Conservation (phyloP, 2,329 filamentous ascomycete genomes). For the Phyllachora maydis region DNA sequence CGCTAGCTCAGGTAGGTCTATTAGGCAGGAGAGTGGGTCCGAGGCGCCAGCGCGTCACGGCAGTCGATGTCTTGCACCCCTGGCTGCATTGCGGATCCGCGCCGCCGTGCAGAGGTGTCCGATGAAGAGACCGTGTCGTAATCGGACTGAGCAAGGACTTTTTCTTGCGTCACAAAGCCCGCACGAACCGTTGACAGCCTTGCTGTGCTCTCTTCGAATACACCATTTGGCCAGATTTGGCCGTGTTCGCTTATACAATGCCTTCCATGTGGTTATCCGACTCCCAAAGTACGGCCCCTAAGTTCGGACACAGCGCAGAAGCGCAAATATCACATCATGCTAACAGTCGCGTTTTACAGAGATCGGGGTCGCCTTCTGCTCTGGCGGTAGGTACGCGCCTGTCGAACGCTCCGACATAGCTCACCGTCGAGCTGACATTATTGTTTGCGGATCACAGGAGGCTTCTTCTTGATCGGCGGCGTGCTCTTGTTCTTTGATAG, state of each 20-base stretch:
- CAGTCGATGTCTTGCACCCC: too few relatives aligned
- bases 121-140: too few relatives aligned
- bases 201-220: too few relatives aligned
- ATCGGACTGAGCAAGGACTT: too few relatives aligned
- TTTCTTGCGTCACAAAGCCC: too few relatives aligned
- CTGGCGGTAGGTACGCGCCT: conserved; percentile 54
- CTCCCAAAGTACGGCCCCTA: conserved; percentile 56
- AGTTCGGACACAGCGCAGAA: conserved; percentile 3
- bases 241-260: conserved; percentile 35
- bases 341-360: conserved; percentile 32
- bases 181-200: too few relatives aligned
- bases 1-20: too few relatives aligned
- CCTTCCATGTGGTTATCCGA: conserved; percentile 93
- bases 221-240: too few relatives aligned
- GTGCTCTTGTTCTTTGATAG: conserved; percentile 96
- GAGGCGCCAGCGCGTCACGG: too few relatives aligned
- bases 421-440: conserved; percentile 1
- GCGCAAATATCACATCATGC: conserved; percentile 3
- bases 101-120: too few relatives aligned
- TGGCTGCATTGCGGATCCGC: too few relatives aligned
- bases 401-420: conserved; percentile 5
- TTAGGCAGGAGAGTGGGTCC: too few relatives aligned
- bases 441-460: conserved; percentile 49
- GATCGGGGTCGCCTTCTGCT: conserved; percentile 94
- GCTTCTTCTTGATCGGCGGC: conserved; percentile 84